Conservation (phyloP, 2,329 filamentous ascomycete species). For the Zymoseptoria brevis region DNA sequence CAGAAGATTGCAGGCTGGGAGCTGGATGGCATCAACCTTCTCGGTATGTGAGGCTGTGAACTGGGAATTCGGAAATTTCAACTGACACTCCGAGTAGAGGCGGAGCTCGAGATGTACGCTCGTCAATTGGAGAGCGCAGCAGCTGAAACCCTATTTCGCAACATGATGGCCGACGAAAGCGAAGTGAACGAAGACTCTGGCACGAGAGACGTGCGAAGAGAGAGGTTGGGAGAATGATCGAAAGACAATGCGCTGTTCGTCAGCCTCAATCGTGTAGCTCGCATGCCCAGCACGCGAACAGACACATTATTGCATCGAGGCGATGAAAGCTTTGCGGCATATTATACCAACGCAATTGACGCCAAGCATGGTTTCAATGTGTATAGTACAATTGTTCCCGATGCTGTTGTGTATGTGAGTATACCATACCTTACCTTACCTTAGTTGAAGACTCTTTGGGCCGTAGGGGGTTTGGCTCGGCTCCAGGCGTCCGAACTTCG, state of each 20-base stretch:
- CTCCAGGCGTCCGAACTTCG: not conserved
- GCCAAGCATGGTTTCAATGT: no score
- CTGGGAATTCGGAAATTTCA: not conserved
- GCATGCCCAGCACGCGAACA: no score
- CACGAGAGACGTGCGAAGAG: not conserved
- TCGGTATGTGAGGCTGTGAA: not conserved
- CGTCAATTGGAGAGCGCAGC: not conserved
- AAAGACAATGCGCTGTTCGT: not conserved
- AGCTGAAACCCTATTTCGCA: not conserved
- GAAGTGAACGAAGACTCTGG: not conserved
- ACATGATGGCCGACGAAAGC: not conserved
- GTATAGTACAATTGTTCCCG: no score
- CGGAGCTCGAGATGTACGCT: conserved; percentile 6
- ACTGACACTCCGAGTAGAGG: not conserved
- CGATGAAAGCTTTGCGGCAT: no score
- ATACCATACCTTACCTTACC: no score
- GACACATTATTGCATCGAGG: no score
- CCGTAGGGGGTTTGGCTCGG: not conserved
- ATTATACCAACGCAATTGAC: no score
- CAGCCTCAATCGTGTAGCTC: no score
- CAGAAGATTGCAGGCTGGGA: not conserved
- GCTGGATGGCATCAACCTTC: conserved; percentile 4
- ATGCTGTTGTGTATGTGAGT: no score
- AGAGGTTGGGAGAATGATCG: not conserved
- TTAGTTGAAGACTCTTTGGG: not conserved